These are phyloP conservation scores for Dactylellina parvicollis DNA, from an alignment of 2,329 filamentous ascomycete genomes.

Conservation along the genomic window DNA sequence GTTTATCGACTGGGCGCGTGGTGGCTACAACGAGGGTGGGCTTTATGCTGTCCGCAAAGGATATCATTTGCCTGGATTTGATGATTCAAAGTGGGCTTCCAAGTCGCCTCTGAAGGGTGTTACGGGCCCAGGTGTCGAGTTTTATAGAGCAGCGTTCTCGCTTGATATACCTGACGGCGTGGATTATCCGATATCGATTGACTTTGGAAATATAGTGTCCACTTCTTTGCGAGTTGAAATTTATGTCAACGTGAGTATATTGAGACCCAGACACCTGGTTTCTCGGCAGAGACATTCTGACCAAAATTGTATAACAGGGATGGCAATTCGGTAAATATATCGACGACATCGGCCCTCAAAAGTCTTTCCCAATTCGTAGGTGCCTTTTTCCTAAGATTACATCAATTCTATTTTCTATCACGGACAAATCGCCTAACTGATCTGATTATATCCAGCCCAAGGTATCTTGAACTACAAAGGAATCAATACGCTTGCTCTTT, in stretches of 20 bases:
- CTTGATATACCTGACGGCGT: constrained; percentile 68
- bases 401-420: background rate
- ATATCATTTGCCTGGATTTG: constrained; percentile 69
- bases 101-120: constrained; percentile 64
- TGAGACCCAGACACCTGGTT: background rate
- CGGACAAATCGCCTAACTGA: background rate
- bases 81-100: constrained; percentile 63
- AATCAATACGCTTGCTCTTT: constrained; percentile 74
- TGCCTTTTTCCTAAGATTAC: constrained; percentile 61
- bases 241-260: constrained; percentile 70
- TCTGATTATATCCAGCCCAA: constrained; percentile 37
- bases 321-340: constrained; percentile 75
- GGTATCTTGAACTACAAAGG: constrained; percentile 74
- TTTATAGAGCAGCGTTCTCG: constrained; percentile 68
- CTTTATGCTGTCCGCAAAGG: constrained; percentile 69
- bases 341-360: constrained; percentile 79
- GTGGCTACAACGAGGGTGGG: constrained; percentile 74
- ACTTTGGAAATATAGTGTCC: constrained; percentile 65
- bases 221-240: constrained; percentile 70
- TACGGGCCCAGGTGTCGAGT: constrained; percentile 66
- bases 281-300: background rate
- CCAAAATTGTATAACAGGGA: constrained; percentile 59
- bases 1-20: constrained; percentile 70
- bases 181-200: constrained; percentile 72
- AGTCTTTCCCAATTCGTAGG: constrained; percentile 75